These are phyloP conservation scores for Ophiocordyceps robertsii DNA, from an alignment of 2,329 filamentous ascomycete species.

Conservation along the genomic window DNA sequence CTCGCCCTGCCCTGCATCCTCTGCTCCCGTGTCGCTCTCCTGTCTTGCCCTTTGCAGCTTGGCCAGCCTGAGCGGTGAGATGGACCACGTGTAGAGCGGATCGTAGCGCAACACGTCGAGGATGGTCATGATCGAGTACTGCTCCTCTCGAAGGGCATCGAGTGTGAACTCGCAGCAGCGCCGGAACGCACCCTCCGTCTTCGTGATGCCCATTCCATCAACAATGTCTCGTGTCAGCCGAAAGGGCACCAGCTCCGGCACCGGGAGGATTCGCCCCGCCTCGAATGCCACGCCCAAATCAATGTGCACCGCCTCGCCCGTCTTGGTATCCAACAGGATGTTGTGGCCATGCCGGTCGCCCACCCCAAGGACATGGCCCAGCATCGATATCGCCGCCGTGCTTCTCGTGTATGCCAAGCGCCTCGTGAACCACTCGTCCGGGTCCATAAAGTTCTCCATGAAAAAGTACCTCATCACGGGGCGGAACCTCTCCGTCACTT, in stretches of 20 bases:
- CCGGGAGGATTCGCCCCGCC: slow-evolving; percentile 83
- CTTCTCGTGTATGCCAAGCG: slow-evolving; percentile 85
- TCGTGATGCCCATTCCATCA: slow-evolving; percentile 92
- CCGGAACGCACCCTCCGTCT: slow-evolving; percentile 89
- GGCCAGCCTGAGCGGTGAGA: slow-evolving; percentile 55
- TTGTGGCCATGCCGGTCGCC: slow-evolving; percentile 96
- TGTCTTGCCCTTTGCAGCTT: slow-evolving; percentile 51
- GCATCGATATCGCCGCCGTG: slow-evolving; percentile 88
- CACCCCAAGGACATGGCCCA: slow-evolving; percentile 83
- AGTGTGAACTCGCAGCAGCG: slow-evolving; percentile 98
- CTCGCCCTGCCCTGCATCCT: slow-evolving; percentile 23
- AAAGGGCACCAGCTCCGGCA: slow-evolving; percentile 94
- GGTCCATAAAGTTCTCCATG: slow-evolving; percentile 84
- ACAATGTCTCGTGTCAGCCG: slow-evolving; percentile 86
- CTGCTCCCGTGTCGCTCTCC: slow-evolving; percentile 26
- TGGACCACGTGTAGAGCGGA: slow-evolving; percentile 89
- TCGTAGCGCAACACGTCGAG: slow-evolving; percentile 97
- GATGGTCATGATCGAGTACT: slow-evolving; percentile 96
- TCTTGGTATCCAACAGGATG: slow-evolving; percentile 80
- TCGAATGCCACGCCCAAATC: slow-evolving; percentile 96
- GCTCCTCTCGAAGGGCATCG: slow-evolving; percentile 86
- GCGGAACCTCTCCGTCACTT: slow-evolving; percentile 69
- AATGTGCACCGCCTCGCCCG: slow-evolving; percentile 91
- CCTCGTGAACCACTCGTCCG: slow-evolving; percentile 89
- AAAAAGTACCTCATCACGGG: slow-evolving; percentile 97